Evolutionary conservation across 83 land plant species (phyloP).

Genomic region (Picea abies): DNA sequence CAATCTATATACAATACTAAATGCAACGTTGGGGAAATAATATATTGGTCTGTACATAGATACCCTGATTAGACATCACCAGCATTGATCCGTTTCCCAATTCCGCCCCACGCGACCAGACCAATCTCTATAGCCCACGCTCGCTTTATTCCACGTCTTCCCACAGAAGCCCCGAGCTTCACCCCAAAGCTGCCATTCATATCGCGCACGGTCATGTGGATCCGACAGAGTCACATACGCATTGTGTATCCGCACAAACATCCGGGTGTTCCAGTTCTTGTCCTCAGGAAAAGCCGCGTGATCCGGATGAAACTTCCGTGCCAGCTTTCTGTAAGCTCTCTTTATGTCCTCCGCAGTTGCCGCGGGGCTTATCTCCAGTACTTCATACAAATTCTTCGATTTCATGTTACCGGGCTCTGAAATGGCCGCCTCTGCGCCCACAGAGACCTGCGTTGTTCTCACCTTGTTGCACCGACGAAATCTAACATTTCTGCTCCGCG

Average conservation of each 20-base stretch:
- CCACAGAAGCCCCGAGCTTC: not conserved
- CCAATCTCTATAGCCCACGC: not conserved
- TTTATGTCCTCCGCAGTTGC: constrained; percentile 21
- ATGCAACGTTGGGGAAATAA: no score
- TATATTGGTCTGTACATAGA: no score
- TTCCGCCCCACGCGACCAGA: not conserved
- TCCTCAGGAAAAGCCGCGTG: no score
- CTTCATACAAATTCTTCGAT: constrained; percentile 21
- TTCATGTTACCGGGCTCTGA: not conserved
- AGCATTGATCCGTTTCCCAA: not conserved
- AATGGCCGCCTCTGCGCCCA: not conserved
- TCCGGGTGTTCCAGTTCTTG: no score
- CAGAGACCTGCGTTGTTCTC: not conserved
- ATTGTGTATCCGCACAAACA: no score
- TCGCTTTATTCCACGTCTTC: constrained; percentile 12
- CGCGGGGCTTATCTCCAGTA: constrained; percentile 14
- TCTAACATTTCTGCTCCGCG: not conserved
- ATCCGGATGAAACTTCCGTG: no score
- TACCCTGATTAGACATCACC: not conserved
- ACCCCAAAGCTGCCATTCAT: constrained; percentile 16
- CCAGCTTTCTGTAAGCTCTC: constrained; percentile 20
- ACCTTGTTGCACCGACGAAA: not conserved
- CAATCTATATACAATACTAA: no score
- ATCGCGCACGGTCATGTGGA: constrained; percentile 17
- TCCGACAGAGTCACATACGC: no score